phyloP scores from a whole-genome alignment of 805 yeast genomes.

The Wickerhamiella hasegawae region DNA sequence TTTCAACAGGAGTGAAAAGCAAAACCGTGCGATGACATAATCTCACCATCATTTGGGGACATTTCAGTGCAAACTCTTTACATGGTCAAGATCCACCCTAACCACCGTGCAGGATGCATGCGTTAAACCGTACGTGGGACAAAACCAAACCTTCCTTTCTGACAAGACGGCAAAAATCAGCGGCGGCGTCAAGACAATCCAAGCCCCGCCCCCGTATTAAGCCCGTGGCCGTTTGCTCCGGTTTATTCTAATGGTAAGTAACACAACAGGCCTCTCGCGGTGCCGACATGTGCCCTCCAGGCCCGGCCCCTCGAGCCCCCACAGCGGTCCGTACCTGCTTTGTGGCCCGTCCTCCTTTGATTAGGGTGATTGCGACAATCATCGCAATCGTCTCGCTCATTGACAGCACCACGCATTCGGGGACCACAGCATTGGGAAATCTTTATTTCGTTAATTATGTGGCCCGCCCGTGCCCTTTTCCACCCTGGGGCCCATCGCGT shows the following conservation, averaged over 20 bases:
- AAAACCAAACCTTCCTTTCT: slow-evolving; percentile 1
- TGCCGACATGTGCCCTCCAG: background rate
- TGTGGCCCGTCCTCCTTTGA: too few species aligned
- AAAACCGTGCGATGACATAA: too few species aligned
- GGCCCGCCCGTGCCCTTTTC: too few species aligned
- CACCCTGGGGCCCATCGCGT: too few species aligned
- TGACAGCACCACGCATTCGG: too few species aligned
- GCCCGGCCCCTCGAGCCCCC: background rate
- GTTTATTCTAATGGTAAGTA: background rate
- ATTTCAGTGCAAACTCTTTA: slow-evolving; percentile 24
- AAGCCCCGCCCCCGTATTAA: background rate
- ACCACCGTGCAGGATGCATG: background rate
- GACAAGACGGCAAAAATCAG: background rate
- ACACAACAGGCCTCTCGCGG: background rate
- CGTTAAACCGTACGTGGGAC: background rate
- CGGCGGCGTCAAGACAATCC: background rate
- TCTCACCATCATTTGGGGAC: too few species aligned
- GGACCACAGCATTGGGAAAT: too few species aligned
- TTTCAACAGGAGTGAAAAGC: too few species aligned
- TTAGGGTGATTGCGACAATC: too few species aligned
- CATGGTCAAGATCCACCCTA: background rate
- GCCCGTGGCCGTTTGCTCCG: background rate
- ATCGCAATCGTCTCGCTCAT: too few species aligned
- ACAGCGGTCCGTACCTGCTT: too few species aligned
- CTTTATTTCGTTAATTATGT: too few species aligned